Conservation (phyloP, 768 basidiomycete species). For the Xerocomellus intermedius region DNA sequence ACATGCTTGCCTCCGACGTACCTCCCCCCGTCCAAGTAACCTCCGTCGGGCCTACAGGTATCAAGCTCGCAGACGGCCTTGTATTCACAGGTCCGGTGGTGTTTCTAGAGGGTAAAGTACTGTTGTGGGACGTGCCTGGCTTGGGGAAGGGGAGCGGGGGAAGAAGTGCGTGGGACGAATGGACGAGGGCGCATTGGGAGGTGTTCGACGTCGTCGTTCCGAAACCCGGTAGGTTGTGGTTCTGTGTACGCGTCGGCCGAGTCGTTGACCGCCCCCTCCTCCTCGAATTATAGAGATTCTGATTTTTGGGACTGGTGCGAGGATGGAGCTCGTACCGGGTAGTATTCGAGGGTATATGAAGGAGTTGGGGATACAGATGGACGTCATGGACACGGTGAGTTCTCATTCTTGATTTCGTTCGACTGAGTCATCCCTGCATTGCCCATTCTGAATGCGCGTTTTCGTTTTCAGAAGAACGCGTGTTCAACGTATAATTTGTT, state of each 20-base stretch:
- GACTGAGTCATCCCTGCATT: not conserved
- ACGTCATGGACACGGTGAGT: conserved; percentile 81
- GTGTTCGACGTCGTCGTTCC: conserved; percentile 82
- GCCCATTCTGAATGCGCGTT: not conserved
- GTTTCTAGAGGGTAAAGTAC: conserved; percentile 81
- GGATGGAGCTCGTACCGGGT: conserved; percentile 67
- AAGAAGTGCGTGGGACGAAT: conserved; percentile 56
- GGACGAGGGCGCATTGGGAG: conserved; percentile 72
- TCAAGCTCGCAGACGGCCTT: conserved; percentile 76
- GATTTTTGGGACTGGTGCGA: conserved; percentile 82
- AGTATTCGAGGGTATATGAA: conserved; percentile 64
- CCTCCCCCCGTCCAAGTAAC: conserved; percentile 72
- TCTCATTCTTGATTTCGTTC: not conserved
- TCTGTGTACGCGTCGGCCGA: not conserved
- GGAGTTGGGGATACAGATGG: conserved; percentile 79
- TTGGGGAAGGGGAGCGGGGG: not conserved
- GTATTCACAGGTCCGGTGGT: conserved; percentile 75
- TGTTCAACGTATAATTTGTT: conserved; percentile 95
- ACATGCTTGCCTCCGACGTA: conserved; percentile 68
- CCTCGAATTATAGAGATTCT: conserved; percentile 78
- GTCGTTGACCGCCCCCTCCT: not conserved
- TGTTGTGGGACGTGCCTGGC: conserved; percentile 83
- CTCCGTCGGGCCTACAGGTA: conserved; percentile 60
- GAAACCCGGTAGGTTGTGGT: conserved; percentile 62
- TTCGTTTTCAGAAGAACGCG: conserved; percentile 67